A percentile compares a stretch with the other conserved stretches of the same genome.
Conservation (phyloP, 352 stramenopile species). For the Globisporangium viniferum region DNA sequence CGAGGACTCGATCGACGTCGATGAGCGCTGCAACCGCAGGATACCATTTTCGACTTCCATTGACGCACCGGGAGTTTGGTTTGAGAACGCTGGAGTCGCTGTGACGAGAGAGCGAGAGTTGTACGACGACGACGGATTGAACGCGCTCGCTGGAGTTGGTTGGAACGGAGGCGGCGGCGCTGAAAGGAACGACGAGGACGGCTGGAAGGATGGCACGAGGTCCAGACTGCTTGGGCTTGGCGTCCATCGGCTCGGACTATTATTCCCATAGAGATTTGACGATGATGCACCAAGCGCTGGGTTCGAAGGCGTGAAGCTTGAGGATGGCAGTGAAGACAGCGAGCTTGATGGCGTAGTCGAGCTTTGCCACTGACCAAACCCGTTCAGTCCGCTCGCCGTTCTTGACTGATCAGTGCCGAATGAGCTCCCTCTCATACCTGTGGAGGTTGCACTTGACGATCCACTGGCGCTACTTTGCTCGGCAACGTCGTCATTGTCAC, state of each 20-base stretch:
- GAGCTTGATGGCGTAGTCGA: conserved; percentile 4
- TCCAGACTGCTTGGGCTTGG: conserved; percentile 1
- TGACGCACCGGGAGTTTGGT: conserved; percentile 16
- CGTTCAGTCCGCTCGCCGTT: conserved; percentile 3
- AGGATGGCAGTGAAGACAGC: conserved; percentile 11
- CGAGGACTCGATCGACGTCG: conserved; percentile 72
- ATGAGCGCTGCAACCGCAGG: conserved; percentile 68
- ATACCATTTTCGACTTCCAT: conserved; percentile 63
- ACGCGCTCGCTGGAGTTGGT: conserved; percentile 2
- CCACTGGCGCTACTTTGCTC: neutral
- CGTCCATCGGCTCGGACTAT: conserved; percentile 13
- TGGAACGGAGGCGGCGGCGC: conserved; percentile 1
- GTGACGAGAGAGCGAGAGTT: conserved; percentile 19
- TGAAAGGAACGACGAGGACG: conserved; percentile 5
- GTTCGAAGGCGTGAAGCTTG: conserved; percentile 18
- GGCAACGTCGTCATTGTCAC: conserved; percentile 12
- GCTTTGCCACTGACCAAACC: conserved; percentile 10
- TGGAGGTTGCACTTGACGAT: neutral
- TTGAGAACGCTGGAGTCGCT: conserved; percentile 29
- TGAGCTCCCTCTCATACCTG: neutral
- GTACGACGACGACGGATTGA: conserved; percentile 9
- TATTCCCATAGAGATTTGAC: conserved; percentile 1
- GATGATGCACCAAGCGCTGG: conserved; percentile 1
- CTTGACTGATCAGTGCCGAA: conserved; percentile 5
- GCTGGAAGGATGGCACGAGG: conserved; percentile 11